phyloP scores from a whole-genome alignment of 352 stramenopile genomes.

The Saprolegnia parasitica region DNA sequence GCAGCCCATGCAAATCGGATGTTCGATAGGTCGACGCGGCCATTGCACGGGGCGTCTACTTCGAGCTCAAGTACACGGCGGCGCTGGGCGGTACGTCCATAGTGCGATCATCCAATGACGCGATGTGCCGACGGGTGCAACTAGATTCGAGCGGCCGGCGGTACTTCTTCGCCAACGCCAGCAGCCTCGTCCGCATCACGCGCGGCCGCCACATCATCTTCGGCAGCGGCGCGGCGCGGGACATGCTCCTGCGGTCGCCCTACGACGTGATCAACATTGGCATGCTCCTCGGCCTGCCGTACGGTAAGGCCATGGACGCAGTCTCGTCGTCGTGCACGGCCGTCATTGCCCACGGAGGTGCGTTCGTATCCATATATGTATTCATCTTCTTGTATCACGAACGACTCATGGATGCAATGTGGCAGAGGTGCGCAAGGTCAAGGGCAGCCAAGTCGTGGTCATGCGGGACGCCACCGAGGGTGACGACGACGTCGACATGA shows the following conservation, averaged over 20 bases:
- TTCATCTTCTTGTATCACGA: neutral
- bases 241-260: conserved; percentile 70
- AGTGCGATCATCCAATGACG: neutral
- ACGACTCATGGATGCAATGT: neutral
- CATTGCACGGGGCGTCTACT: conserved; percentile 65
- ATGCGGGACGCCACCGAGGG: conserved; percentile 33
- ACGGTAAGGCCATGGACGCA: conserved; percentile 61
- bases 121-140: neutral
- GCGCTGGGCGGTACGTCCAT: conserved; percentile 51
- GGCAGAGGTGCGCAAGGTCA: conserved; percentile 49
- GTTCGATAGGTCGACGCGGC: conserved; percentile 52
- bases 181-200: conserved; percentile 67
- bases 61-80: conserved; percentile 77
- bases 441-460: conserved; percentile 40
- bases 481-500: conserved; percentile 47
- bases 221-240: conserved; percentile 61
- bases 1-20: conserved; percentile 5
- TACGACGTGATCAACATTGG: conserved; percentile 81
- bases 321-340: conserved; percentile 49
- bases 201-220: conserved; percentile 64
- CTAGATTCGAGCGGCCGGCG: conserved; percentile 61
- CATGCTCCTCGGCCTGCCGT: conserved; percentile 64
- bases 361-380: neutral
- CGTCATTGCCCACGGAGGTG: conserved; percentile 46
- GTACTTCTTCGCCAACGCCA: conserved; percentile 85